Evolutionary conservation across 2,329 filamentous ascomycete genomes (phyloP), one percentile per base, ranked within the genome.

Genomic region (Stachybotrys chlorohalonatus): DNA sequence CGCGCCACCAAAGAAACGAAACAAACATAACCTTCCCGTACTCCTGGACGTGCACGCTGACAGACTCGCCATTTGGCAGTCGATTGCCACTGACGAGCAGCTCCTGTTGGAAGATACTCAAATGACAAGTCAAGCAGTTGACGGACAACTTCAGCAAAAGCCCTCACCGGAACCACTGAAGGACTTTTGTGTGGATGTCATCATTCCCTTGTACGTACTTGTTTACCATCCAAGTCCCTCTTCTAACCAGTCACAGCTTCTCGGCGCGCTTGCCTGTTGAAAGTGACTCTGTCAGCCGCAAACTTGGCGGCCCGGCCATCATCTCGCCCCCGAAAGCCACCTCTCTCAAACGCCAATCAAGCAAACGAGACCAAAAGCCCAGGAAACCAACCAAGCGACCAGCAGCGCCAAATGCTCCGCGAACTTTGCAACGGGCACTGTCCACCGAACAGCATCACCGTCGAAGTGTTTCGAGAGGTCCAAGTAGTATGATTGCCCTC

Each of bases 11-110:
- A 85, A 81, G 67, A 88, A 86, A 61, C 70, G 77, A 42, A 82
- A 72, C 66, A 82, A 81, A 54, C 81, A 86, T 59, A 84, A 90
- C 60, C 72, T 89, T 7, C 77, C 79, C 1, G 72, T 84, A 7
- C 75, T 89, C 17, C 74, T 91, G 5, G 89, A 93, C 63, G 75
- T 90, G 0, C 81, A 91, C 52, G 81, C 89, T 7, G 89, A 94
- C 67, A 84, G 87, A 50, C 73, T 94, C 30, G 90, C 86, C 62
- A 94, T 94, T 56, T 93, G 89, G 89, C 87, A 92, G 64, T 90
- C 88, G 4, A 85, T 89, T 7, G 83, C 84, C 42, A 72, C 83
- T 24, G 81, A 87, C 58, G 80, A 83, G 54, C 68, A 79, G 56
- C 71, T 75, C 45, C 64, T 80, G 13, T 62, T 79, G 15, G 75